Base-by-base conservation (phyloP, 768 basidiomycete genomes). In the Xanthoconium stramineum region DNA sequence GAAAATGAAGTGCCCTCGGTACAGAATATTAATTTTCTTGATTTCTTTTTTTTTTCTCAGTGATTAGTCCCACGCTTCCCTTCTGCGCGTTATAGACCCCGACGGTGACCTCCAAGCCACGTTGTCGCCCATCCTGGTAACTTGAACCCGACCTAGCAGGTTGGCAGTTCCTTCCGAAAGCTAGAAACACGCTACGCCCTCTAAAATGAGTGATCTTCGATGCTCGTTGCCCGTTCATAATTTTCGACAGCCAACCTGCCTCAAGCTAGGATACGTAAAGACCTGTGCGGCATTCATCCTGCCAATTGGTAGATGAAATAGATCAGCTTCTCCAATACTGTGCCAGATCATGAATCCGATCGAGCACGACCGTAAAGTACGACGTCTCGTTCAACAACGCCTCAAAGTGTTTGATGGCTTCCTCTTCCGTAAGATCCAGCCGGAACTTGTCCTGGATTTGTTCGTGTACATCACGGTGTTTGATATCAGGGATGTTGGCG, bases 371-470 rank as follows among this genome's bases (percentile, higher is more conserved):
- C 0, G 94, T 91, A 60, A 98, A 83, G 70, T 97, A 95, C 29
- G 90, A 93, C 3, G 92, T 97, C 70, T 98, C 95, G 68, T 96
- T 97, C 57, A 99, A 74, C 47, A 98, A 69, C 8, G 86, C 82
- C 74, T 98, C 95, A 66, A 98, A 97, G 67, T 96, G 91, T 73
- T 97, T 94, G 73, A 98, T 94, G 3, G 97, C 96, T 69, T 97
- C 91, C 71, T 97, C 95, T 71, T 98, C 96, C 6, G 90, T 91
- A 39, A 98, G 78, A 70, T 97, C 92, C 49, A 98, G 75, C 57
- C 94, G 81, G 74, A 99, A 99, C 75, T 98, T 98, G 66, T 98
- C 96, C 64, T 97, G 93, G 28, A 99, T 86, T 74, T 97, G 86
- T 61, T 88, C 86, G 63, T 89, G 86, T 3, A 91, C 89, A 64